phyloP scores from a whole-genome alignment of 2,329 filamentous ascomycete species.

The Aspergillus sp. region DNA sequence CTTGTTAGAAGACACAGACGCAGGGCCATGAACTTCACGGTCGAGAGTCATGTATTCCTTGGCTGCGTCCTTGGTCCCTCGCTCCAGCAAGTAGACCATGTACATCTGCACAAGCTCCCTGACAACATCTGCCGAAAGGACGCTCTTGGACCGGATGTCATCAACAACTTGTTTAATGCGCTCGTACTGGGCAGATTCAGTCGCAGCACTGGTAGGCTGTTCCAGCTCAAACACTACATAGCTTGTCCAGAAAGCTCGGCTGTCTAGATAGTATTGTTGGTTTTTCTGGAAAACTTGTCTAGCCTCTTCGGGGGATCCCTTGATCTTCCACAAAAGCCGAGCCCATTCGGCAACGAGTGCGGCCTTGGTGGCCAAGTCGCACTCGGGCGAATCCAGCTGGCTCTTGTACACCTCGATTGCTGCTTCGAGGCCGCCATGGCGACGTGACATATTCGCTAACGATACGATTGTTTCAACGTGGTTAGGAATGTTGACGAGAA shows the following conservation, averaged over 20 bases:
- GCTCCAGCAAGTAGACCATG: slow-evolving; percentile 76
- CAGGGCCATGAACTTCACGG: slow-evolving; percentile 72
- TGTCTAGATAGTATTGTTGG: slow-evolving; percentile 77
- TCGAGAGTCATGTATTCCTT: slow-evolving; percentile 82
- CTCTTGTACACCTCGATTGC: slow-evolving; percentile 78
- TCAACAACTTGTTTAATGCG: slow-evolving; percentile 78
- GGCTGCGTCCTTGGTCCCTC: slow-evolving; percentile 76
- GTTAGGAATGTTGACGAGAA: slow-evolving; percentile 71
- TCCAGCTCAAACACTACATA: slow-evolving; percentile 87
- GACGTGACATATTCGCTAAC: slow-evolving; percentile 78
- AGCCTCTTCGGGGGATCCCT: slow-evolving; percentile 74
- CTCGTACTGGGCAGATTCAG: slow-evolving; percentile 61
- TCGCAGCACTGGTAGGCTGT: slow-evolving; percentile 65
- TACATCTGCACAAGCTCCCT: slow-evolving; percentile 74
- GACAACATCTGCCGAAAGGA: slow-evolving; percentile 62
- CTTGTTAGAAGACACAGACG: slow-evolving; percentile 32
- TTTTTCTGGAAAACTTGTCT: slow-evolving; percentile 80
- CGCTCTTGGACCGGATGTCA: slow-evolving; percentile 68
- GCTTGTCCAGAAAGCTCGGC: slow-evolving; percentile 80
- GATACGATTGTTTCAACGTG: slow-evolving; percentile 85
- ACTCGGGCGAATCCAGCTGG: slow-evolving; percentile 68
- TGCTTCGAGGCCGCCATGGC: slow-evolving; percentile 76
- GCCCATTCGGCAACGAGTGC: slow-evolving; percentile 87
- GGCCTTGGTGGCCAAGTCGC: slow-evolving; percentile 76
- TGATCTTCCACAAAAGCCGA: slow-evolving; percentile 77